These are phyloP conservation scores for Stylosanthes scabra DNA, from an alignment of 331 rosid species.

Conservation along the genomic window DNA sequence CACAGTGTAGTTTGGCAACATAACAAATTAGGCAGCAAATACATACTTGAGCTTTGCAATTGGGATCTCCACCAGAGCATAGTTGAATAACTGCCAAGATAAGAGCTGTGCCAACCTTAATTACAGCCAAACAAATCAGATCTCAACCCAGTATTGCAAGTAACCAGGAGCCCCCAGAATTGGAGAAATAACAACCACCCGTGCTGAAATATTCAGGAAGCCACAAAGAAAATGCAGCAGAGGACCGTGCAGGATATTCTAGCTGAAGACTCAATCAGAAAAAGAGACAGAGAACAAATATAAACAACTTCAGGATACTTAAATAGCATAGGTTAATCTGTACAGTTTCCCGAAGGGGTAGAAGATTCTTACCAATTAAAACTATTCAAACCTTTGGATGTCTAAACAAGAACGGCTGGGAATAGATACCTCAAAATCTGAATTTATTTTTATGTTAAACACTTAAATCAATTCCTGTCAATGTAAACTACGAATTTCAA, in stretches of 20 bases:
- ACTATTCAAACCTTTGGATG: conserved; percentile 14
- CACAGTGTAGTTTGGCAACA: conserved; percentile 13
- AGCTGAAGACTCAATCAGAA: conserved; percentile 97
- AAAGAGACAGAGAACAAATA: conserved; percentile 12
- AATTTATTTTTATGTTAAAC: conserved; percentile 7
- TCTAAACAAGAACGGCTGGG: neutral
- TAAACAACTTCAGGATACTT: conserved; percentile 18
- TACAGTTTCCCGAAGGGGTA: neutral
- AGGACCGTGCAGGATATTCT: conserved; percentile 90
- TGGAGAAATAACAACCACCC: conserved; percentile 92
- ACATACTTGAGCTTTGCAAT: conserved; percentile 99
- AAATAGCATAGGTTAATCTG: neutral
- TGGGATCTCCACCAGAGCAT: conserved; percentile 99
- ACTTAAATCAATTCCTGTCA: neutral
- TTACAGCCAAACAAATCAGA: conserved; percentile 94
- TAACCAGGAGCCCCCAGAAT: conserved; percentile 97
- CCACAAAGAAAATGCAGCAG: conserved; percentile 90
- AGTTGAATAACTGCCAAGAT: conserved; percentile 92
- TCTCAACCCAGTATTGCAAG: conserved; percentile 91
- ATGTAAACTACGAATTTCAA: conserved; percentile 14
- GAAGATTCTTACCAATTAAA: neutral
- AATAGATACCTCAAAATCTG: neutral
- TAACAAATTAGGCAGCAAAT: conserved; percentile 32
- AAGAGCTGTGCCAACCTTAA: conserved; percentile 99
- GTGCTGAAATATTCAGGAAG: conserved; percentile 83